A percentile compares a stretch with the other conserved stretches of the same genome.
Evolutionary conservation across 169 alveolate species (phyloP).

Genomic region (Eimeria sp.): DNA sequence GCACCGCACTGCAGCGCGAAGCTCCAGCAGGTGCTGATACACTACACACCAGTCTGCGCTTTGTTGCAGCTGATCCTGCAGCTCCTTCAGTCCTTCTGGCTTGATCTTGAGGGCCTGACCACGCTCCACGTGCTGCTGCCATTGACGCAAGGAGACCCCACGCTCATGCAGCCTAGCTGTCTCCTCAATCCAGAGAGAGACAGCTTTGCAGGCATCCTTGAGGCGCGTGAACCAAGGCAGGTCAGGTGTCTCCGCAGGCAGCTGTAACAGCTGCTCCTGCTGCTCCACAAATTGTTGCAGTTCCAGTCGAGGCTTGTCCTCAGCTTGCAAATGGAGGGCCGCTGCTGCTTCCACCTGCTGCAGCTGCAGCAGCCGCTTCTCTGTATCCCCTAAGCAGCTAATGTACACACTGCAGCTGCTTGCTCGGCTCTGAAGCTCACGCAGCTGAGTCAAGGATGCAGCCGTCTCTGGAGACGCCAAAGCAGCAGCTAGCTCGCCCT

Average conservation of each 20-base stretch:
- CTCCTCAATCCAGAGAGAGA: constrained; percentile 66
- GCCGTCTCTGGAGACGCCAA: constrained; percentile 58
- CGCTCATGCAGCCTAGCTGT: constrained; percentile 49
- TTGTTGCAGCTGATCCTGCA: constrained; percentile 79
- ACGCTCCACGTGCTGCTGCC: constrained; percentile 79
- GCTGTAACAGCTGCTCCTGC: constrained; percentile 81
- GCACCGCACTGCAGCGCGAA: constrained; percentile 70
- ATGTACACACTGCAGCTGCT: constrained; percentile 75
- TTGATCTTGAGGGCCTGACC: constrained; percentile 58
- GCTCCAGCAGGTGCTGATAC: constrained; percentile 75
- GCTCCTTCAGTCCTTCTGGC: constrained; percentile 71
- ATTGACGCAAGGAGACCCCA: constrained; percentile 78
- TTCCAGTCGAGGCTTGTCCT: constrained; percentile 69
- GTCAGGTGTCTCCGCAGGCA: constrained; percentile 80
- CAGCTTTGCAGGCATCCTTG: constrained; percentile 68
- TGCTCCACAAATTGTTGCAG: constrained; percentile 70
- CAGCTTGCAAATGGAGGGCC: constrained; percentile 42
- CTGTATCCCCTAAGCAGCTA: constrained; percentile 57
- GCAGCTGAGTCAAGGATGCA: constrained; percentile 76
- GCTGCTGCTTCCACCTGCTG: constrained; percentile 78
- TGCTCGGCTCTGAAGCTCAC: constrained; percentile 71
- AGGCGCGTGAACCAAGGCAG: constrained; percentile 76
- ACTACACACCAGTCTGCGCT: constrained; percentile 79
- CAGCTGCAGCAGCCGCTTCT: constrained; percentile 70
- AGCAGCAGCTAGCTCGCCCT: constrained; percentile 68